phyloP scores from a whole-genome alignment of 306 rosid genomes.

The Begonia masoniana region DNA sequence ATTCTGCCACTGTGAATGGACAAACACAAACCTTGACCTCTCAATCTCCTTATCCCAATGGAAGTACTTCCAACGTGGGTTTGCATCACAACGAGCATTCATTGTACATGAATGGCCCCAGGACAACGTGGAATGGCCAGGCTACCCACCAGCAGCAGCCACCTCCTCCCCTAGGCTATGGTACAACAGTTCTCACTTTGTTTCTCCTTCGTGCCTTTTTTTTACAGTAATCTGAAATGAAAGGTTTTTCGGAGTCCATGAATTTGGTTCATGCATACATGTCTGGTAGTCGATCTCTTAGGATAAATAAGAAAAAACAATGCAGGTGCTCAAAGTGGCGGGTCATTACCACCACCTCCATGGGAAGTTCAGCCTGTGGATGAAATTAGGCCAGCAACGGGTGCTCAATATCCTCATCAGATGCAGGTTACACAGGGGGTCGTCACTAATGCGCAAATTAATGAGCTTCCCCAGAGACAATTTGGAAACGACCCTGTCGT shows the following conservation, averaged over 20 bases:
- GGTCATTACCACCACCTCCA: constrained; percentile 91
- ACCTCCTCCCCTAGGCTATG: constrained; percentile 55
- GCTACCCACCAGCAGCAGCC: constrained; percentile 27
- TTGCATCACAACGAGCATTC: constrained; percentile 57
- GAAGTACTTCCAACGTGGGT: constrained; percentile 41
- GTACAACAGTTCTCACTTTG: constrained; percentile 20
- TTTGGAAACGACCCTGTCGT: constrained; percentile 43
- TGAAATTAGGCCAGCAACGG: constrained; percentile 34
- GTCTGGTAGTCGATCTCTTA: constrained; percentile 4
- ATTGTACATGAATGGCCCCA: constrained; percentile 36
- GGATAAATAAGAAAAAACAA: too few species aligned
- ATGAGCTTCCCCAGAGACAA: constrained; percentile 40
- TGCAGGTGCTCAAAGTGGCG: constrained; percentile 53
- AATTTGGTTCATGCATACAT: constrained; percentile 3
- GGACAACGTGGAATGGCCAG: constrained; percentile 75
- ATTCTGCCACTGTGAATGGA: constrained; percentile 19
- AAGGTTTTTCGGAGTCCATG: background rate
- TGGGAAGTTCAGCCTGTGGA: constrained; percentile 84
- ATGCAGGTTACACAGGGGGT: constrained; percentile 52
- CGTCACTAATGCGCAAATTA: constrained; percentile 33
- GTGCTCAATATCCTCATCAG: constrained; percentile 61
- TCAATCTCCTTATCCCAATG: constrained; percentile 44
- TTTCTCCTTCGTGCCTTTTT: background rate
- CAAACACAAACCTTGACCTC: background rate
- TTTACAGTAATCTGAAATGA: background rate